Percentiles rank a stretch among this genome's conserved stretches.
These are phyloP conservation scores for Ophiostoma pallidulum DNA, from an alignment of 2,329 filamentous ascomycete genomes.

Conservation along the genomic window DNA sequence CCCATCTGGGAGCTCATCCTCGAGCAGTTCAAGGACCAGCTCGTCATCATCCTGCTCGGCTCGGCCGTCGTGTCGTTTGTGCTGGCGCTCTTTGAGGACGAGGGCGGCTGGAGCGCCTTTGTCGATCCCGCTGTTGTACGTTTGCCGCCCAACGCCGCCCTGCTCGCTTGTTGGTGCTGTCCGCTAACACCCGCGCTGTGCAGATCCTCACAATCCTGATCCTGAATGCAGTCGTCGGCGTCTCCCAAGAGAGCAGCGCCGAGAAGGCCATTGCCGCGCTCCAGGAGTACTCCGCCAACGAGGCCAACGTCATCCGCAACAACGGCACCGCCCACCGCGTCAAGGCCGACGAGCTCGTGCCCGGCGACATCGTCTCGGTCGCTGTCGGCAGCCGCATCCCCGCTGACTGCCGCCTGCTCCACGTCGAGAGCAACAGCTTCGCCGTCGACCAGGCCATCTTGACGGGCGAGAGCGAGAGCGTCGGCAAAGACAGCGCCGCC, in stretches of 20 bases:
- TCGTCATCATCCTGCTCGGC: constrained; percentile 87
- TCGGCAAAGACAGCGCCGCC: constrained; percentile 66
- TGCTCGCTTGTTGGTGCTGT: too few species aligned
- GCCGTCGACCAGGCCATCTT: constrained; percentile 93
- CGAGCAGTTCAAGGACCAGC: constrained; percentile 98
- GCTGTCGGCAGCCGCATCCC: constrained; percentile 88
- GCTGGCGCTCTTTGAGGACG: constrained; percentile 84
- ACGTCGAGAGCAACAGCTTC: constrained; percentile 96
- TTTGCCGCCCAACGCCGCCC: constrained; percentile 19
- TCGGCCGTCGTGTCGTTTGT: constrained; percentile 92
- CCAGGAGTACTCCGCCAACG: constrained; percentile 98
- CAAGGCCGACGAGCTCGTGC: constrained; percentile 95
- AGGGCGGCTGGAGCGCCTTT: constrained; percentile 92
- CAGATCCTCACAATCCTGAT: constrained; percentile 95
- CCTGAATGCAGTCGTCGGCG: constrained; percentile 92
- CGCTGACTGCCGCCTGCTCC: constrained; percentile 82
- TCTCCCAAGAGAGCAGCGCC: constrained; percentile 96
- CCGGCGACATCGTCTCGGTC: constrained; percentile 83
- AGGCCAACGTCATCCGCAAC: constrained; percentile 85
- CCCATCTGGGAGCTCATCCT: constrained; percentile 93
- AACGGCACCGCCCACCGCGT: constrained; percentile 65
- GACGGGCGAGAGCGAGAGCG: constrained; percentile 95
- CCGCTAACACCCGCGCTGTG: constrained; percentile 4
- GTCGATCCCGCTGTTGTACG: constrained; percentile 90
- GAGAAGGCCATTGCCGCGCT: constrained; percentile 97